Conservation (phyloP, 2,329 filamentous ascomycete genomes). For the Verticillium alfalfae region DNA sequence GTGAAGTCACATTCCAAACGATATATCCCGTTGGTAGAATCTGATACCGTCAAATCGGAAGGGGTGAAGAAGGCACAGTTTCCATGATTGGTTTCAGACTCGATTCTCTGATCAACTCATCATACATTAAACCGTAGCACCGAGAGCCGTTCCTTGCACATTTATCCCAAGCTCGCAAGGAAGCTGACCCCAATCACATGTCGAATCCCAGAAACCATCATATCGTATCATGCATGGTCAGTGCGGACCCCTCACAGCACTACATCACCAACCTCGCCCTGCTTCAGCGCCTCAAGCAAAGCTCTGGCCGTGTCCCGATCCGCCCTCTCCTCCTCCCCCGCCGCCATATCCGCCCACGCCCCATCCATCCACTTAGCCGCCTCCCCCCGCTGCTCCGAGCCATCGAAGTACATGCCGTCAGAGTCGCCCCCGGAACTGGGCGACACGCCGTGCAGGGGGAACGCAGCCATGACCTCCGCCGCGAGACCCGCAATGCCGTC, state of each 20-base stretch:
- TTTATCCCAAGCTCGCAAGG: too few relatives aligned
- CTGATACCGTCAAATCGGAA: too few relatives aligned
- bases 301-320: slow-evolving; percentile 31
- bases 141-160: too few relatives aligned
- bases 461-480: slow-evolving; percentile 23
- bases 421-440: slow-evolving; percentile 15
- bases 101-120: too few relatives aligned
- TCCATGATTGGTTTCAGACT: too few relatives aligned
- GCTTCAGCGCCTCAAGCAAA: slow-evolving; percentile 29
- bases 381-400: slow-evolving; percentile 19
- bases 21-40: too few relatives aligned
- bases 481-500: slow-evolving; percentile 23
- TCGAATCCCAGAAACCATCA: not conserved
- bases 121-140: too few relatives aligned
- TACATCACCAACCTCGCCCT: slow-evolving; percentile 17
- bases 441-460: slow-evolving; percentile 19
- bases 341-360: slow-evolving; percentile 24
- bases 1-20: too few relatives aligned
- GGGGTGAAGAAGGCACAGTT: too few relatives aligned
- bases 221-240: not conserved
- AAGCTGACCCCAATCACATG: too few relatives aligned
- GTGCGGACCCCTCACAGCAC: not conserved
- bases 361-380: slow-evolving; percentile 29
- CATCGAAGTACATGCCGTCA: slow-evolving; percentile 19
- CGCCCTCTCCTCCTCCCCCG: slow-evolving; percentile 17